Evolutionary conservation across 352 stramenopile genomes (phyloP).

Genomic region (Globisporangium radiosum): DNA sequence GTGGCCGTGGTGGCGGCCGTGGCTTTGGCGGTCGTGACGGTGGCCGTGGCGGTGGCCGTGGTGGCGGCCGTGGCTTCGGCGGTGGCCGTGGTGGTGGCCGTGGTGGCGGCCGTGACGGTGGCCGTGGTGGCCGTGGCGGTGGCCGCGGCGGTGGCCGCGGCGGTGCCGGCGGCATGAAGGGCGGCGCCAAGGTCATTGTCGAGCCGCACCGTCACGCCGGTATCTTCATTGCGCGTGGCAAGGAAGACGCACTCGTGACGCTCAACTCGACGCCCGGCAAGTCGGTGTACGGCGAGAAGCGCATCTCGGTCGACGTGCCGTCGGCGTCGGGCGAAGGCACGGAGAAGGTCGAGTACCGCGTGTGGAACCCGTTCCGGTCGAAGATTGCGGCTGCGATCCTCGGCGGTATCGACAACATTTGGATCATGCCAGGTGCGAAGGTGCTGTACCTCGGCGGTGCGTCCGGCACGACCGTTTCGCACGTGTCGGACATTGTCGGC

Average conservation of each 20-base stretch:
- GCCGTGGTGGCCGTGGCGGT: conserved; percentile 33
- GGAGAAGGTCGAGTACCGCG: conserved; percentile 99
- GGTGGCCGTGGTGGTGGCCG: conserved; percentile 37
- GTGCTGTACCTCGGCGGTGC: conserved; percentile 99
- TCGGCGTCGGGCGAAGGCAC: conserved; percentile 83
- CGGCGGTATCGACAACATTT: conserved; percentile 98
- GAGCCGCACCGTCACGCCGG: conserved; percentile 97
- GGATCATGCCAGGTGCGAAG: conserved; percentile 96
- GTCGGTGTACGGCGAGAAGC: conserved; percentile 99
- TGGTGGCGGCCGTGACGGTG: conserved; percentile 29
- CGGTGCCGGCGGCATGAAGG: conserved; percentile 89
- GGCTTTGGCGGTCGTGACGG: conserved; percentile 36
- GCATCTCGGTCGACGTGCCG: conserved; percentile 96
- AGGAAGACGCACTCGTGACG: conserved; percentile 99
- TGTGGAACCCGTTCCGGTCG: conserved; percentile 99
- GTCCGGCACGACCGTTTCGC: conserved; percentile 97
- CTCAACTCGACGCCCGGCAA: conserved; percentile 98
- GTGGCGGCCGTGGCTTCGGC: conserved; percentile 37
- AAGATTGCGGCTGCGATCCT: conserved; percentile 99
- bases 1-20: conserved; percentile 44
- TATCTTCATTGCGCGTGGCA: conserved; percentile 97
- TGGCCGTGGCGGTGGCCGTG: conserved; percentile 41
- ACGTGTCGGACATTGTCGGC: conserved; percentile 99
- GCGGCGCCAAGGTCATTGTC: conserved; percentile 95
- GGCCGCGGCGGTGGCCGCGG: conserved; percentile 57